A percentile compares a stretch with the other conserved stretches of the same genome.
Conservation (phyloP, 148 eudicot genomes). For the Linanthus parryae region DNA sequence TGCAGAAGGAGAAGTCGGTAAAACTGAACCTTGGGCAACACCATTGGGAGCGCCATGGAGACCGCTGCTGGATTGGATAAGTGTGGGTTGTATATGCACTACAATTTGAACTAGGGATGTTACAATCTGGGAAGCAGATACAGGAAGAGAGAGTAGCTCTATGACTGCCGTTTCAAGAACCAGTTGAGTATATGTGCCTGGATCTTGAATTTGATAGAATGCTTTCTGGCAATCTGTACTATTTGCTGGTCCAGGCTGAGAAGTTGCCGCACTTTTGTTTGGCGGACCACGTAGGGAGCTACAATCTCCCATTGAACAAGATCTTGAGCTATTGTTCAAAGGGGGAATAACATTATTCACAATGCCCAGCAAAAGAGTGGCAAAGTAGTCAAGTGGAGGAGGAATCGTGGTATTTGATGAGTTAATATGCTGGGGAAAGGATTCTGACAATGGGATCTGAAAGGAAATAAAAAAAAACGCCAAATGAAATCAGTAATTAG, state of each 20-base stretch:
- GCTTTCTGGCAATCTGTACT: constrained; percentile 72
- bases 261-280: constrained; percentile 40
- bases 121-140: constrained; percentile 76
- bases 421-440: constrained; percentile 77
- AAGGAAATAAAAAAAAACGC: constrained; percentile 10
- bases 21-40: constrained; percentile 53
- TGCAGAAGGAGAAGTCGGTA: constrained; percentile 97
- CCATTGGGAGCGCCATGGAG: constrained; percentile 58
- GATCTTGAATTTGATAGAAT: constrained; percentile 93
- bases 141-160: constrained; percentile 87
- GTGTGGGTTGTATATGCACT: constrained; percentile 87
- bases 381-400: constrained; percentile 93
- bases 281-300: constrained; percentile 38
- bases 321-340: constrained; percentile 51
- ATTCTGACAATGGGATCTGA: constrained; percentile 93
- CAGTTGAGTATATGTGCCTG: constrained; percentile 90
- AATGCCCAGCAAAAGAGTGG: constrained; percentile 65
- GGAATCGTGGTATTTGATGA: constrained; percentile 55
- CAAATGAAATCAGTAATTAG: constrained; percentile 6
- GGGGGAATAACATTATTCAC: constrained; percentile 90
- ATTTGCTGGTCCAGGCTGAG: constrained; percentile 49
- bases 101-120: constrained; percentile 78
- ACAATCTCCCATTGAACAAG: constrained; percentile 44
- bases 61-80: constrained; percentile 80
- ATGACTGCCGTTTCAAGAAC: constrained; percentile 95